Evolutionary conservation across 495 filamentous ascomycete genomes (phyloP).

Genomic region (Copromyces sp.): DNA sequence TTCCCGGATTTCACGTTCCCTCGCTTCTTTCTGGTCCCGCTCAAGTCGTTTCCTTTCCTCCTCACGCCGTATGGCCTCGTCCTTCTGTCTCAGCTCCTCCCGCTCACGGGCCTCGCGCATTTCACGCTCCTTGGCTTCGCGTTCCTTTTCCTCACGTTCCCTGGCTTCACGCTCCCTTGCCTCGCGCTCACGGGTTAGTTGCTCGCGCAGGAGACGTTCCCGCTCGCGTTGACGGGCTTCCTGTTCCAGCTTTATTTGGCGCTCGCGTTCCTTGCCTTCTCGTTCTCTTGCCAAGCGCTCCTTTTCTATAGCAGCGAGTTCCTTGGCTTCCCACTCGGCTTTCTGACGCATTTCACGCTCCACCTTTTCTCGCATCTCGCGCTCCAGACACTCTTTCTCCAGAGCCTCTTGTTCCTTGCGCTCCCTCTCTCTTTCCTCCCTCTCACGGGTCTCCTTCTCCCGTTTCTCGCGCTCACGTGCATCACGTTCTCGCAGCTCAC

Average conservation of each 20-base stretch:
- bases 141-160: conserved; percentile 27
- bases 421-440: conserved; percentile 26
- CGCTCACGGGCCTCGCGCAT: background rate
- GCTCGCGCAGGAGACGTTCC: conserved; percentile 26
- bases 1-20: conserved; percentile 21
- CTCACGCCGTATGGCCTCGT: conserved; percentile 8
- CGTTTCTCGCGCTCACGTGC: conserved; percentile 43
- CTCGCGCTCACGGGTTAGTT: conserved; percentile 32
- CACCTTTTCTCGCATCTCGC: conserved; percentile 35
- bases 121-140: background rate
- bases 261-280: conserved; percentile 23
- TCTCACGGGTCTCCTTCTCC: conserved; percentile 41
- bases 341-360: conserved; percentile 26
- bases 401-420: conserved; percentile 27
- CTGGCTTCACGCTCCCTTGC: conserved; percentile 23
- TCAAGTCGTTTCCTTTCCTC: conserved; percentile 29
- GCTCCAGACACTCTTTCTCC: conserved; percentile 38
- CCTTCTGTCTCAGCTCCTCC: conserved; percentile 1
- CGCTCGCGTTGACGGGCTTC: conserved; percentile 16
- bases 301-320: conserved; percentile 12
- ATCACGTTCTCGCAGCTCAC: conserved; percentile 50
- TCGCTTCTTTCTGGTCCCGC: conserved; percentile 23
- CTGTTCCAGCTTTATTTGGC: conserved; percentile 12
- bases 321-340: conserved; percentile 15
- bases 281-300: conserved; percentile 37